Base-by-base conservation (phyloP, 441 rosid species). In the Adansonia rubrostipa region DNA sequence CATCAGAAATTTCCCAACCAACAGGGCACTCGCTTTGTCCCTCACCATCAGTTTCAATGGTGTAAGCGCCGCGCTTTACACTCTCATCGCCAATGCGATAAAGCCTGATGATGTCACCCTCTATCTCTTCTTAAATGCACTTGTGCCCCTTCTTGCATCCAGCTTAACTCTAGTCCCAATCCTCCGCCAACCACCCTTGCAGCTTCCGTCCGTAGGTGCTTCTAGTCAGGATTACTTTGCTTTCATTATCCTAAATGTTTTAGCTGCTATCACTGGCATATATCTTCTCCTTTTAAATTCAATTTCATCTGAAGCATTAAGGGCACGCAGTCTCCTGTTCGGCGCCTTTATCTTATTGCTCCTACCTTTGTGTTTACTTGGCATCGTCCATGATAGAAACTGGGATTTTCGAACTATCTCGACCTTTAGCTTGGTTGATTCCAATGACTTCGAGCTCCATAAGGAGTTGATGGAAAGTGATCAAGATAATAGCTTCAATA, bases 41-140 rank as follows among this genome's bases (percentile, higher is more conserved):
- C 97, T 95, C 40, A 85, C 87, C 70, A 88, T 90, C 76, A 88
- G 98, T 75, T 95, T 88, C 81, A 90, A 91, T 24, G 95, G 97
- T 1, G 84, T 93, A 56, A 92, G 85, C 51, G 94, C 97, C 20
- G 98, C 97, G 3, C 78, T 93, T 53, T 93, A 89, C 84, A 89
- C 91, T 10, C 91, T 94, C 45, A 80, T 82, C 15, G 90, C 92
- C 80, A 90, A 88, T 66, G 87, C 92, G 1, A 86, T 92, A 61
- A 51, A 85, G 77, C 82, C 92, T 0, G 40, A 66, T 0, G 77
- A 82, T 61, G 82, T 86, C 84, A 77, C 88, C 53, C 42, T 89
- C 58, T 95, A 90, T 75, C 95, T 90, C 77, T 84, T 92, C 69
- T 83, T 89, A 14, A 95, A 93, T 62, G 90, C 97, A 9, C 22